These are phyloP conservation scores for Piloderma croceum DNA, from an alignment of 768 basidiomycete species.

Conservation along the genomic window DNA sequence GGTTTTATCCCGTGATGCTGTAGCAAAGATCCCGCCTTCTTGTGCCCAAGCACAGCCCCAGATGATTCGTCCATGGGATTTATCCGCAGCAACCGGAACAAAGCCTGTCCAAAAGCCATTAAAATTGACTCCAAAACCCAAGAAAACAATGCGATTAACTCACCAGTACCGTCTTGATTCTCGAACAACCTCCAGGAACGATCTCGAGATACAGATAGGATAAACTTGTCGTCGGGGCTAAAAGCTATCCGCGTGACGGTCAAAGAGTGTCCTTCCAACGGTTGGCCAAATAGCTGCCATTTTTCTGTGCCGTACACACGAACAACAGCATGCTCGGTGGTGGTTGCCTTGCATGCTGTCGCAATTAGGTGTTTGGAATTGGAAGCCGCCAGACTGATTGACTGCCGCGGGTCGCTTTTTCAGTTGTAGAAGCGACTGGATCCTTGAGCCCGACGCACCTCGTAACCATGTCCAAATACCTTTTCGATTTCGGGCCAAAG, in stretches of 20 bases:
- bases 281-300: constrained; percentile 66
- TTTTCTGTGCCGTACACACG: constrained; percentile 70
- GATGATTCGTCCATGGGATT: constrained; percentile 87
- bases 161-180: constrained; percentile 38
- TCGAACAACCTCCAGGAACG: constrained; percentile 85
- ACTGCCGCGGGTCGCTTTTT: no score
- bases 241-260: constrained; percentile 90
- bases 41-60: constrained; percentile 91
- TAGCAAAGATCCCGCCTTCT: constrained; percentile 78
- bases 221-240: constrained; percentile 72
- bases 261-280: constrained; percentile 77
- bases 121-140: background rate
- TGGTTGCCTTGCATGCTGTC: constrained; percentile 86
- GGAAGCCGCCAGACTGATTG: constrained; percentile 76
- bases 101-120: constrained; percentile 42
- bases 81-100: constrained; percentile 59
- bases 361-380: constrained; percentile 66
- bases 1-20: constrained; percentile 93
- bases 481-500: constrained; percentile 98
- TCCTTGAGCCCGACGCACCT: no score
- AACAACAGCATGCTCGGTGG: constrained; percentile 83
- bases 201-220: constrained; percentile 88
- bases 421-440: no score
- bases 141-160: constrained; percentile 9
- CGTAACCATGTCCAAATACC: constrained; percentile 96